Base-by-base conservation (phyloP, 805 yeast species). In the Debaryomyces castellii region DNA sequence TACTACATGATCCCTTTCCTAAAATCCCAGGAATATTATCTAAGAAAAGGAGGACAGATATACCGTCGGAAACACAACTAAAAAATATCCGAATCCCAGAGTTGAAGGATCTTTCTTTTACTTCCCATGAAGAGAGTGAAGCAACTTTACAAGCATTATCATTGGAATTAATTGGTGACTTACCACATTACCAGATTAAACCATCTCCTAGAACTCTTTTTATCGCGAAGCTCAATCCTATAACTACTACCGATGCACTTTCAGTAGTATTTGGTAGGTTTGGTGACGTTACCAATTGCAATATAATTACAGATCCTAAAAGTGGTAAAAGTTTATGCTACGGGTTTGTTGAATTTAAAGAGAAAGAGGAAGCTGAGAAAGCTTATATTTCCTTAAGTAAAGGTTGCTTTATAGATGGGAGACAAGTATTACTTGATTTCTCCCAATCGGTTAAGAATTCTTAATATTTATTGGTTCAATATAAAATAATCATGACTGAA, bases 141-240 rank as follows among this genome's bases (percentile, higher is more conserved):
- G 73, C 82, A 1, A 63, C 71, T 3, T 66, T 82, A 2, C 80
- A 80, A 45, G 86, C 87, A 1, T 58, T 84, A 27, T 76, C 88
- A 0, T 62, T 84, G 40, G 88, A 84, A 53, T 63, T 83, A 49
- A 67, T 84, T 37, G 87, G 87, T 0, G 89, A 84, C 52, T 51
- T 84, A 6, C 83, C 85, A 1, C 68, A 71, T 30, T 81, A 85
- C 2, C 76, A 75, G 17, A 76, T 74, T 20, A 73, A 74, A 50
- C 89, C 90, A 0, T 73, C 81, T 43, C 89, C 85, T 45, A 73
- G 71, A 37, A 82, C 81, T 3, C 58, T 84, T 12, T 85, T 84
- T 52, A 75, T 84, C 3, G 83, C 89, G 54, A 80, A 80, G 50
- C 60, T 84, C 51, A 84, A 85, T 51, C 80, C 85, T 1, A 61